phyloP scores from a whole-genome alignment of 2,329 filamentous ascomycete genomes.

The Aspergillus aculeatinus region DNA sequence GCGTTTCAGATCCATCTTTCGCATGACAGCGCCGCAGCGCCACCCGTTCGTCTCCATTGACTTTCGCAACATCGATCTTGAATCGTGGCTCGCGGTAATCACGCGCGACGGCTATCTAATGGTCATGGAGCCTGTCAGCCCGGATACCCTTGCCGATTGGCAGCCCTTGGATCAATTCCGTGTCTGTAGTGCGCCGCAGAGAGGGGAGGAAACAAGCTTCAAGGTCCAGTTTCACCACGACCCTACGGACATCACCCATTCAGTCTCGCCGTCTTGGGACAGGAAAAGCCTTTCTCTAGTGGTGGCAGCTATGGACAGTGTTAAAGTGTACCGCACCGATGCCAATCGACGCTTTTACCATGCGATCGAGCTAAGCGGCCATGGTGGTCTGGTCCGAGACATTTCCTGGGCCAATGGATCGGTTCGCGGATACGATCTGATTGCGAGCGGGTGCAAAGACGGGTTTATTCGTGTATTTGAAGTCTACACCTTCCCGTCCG shows the following conservation, averaged over 20 bases:
- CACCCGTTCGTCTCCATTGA: slow-evolving; percentile 73
- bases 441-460: slow-evolving; percentile 92
- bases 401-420: slow-evolving; percentile 91
- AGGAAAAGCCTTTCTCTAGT: slow-evolving; percentile 76
- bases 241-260: slow-evolving; percentile 67
- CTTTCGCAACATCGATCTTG: slow-evolving; percentile 77
- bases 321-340: slow-evolving; percentile 78
- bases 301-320: slow-evolving; percentile 79
- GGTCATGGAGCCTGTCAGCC: slow-evolving; percentile 81
- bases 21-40: slow-evolving; percentile 66
- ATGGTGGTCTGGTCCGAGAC: slow-evolving; percentile 77
- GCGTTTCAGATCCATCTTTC: slow-evolving; percentile 69
- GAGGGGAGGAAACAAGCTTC: slow-evolving; percentile 86
- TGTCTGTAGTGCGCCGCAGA: slow-evolving; percentile 66
- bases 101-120: slow-evolving; percentile 77
- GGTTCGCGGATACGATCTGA: slow-evolving; percentile 82
- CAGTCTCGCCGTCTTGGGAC: slow-evolving; percentile 76
- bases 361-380: slow-evolving; percentile 71
- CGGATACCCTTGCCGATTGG: slow-evolving; percentile 78
- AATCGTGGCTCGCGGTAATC: slow-evolving; percentile 82
- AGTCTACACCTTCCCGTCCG: slow-evolving; percentile 39
- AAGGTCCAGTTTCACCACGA: slow-evolving; percentile 86
- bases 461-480: slow-evolving; percentile 88
- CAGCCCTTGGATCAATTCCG: slow-evolving; percentile 71
- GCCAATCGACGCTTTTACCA: slow-evolving; percentile 78